Evolutionary conservation across 192 early-diverging fungal species (phyloP), one percentile per base, ranked within the genome.

Genomic region (Mortierella alpina): DNA sequence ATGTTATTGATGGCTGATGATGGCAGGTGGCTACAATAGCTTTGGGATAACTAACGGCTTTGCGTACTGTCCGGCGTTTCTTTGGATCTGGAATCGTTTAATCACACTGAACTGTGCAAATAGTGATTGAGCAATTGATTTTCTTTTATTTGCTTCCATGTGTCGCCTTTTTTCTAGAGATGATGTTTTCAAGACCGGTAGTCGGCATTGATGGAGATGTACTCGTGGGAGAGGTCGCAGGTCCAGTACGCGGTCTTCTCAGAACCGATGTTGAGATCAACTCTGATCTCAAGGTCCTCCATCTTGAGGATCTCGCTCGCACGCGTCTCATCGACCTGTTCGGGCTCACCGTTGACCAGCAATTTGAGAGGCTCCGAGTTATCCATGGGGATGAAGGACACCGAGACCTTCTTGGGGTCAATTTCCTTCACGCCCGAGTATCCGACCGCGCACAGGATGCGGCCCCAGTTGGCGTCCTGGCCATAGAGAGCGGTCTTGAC

Each of bases 401-500:
- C 87, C 22, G 88, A 91, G 20, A 97, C 96, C 57, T 88, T 88
- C 8, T 75, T 75, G 9, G 96, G 93, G 18, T 92, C 88, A 45
- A 98, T 84, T 9, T 82, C 81, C 11, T 90, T 83, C 10, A 96
- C 91, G 5, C 90, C 91, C 39, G 91, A 84, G 82, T 97, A 97
- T 8, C 96, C 96, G 14, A 96, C 93, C 0, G 96, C 96, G 65
- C 96, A 97, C 40, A 96, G 84, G 57, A 97, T 94, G 47, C 97
- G 91, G 22, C 97, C 97, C 97, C 97, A 99, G 83, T 99, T 99
- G 52, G 97, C 97, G 84, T 99, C 97, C 81, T 95, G 91, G 2
- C 97, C 97, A 73, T 93, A 99, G 45, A 99, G 85, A 17, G 97
- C 97, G 0, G 97, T 98, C 84, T 99, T 99, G 54, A 99, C 96